Evolutionary conservation across 768 basidiomycete species (phyloP), one percentile per base, ranked within the genome.

Genomic region (Fomitopsis serialis): DNA sequence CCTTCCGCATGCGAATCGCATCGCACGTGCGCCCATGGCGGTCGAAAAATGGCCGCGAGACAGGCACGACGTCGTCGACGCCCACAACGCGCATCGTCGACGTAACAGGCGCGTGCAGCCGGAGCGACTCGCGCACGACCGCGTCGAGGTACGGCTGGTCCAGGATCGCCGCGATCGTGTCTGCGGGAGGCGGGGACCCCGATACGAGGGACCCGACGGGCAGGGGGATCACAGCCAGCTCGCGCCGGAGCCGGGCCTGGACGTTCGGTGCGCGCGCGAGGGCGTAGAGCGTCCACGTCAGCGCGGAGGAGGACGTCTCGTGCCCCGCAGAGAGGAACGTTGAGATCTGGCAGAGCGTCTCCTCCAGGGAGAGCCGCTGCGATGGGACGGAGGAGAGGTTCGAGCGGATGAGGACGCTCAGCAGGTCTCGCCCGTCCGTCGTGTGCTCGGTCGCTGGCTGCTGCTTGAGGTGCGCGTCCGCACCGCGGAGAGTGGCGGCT

Each of bases 321-420:
- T 87, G 79, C 11, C 85, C 85, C 4, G 82, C 80, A 13, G 79
- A 73, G 27, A 86, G 71, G 63, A 86, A 85, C 0, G 81, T 84
- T 11, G 78, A 76, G 55, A 85, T 84, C 58, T 85, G 85, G 58
- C 74, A 81, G 22, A 82, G 68, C 1, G 80, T 75, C 56, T 88
- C 83, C n/a, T 72, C 66, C 35, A 77, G 73, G 11, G 77, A 73
- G 72, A 88, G 73, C n/a, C 73, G 72, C 54, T 78, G 74, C 0
- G 71, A 67, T 10, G 74, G 65, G 10, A 74, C 65, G 12, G 71
- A 65, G 13, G 77, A 71, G 53, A 79, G 63, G 60, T 84, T 87
- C 1, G 85, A 85, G 47, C 75, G 77, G 51, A 89, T 59, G 23
- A 65, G 56, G 1, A 66, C 71, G 50, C 79, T 83, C 29, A 87